A percentile compares a stretch with the other conserved stretches of the same genome.
Conservation (phyloP, 257 asterid genomes). For the Lantana camara region DNA sequence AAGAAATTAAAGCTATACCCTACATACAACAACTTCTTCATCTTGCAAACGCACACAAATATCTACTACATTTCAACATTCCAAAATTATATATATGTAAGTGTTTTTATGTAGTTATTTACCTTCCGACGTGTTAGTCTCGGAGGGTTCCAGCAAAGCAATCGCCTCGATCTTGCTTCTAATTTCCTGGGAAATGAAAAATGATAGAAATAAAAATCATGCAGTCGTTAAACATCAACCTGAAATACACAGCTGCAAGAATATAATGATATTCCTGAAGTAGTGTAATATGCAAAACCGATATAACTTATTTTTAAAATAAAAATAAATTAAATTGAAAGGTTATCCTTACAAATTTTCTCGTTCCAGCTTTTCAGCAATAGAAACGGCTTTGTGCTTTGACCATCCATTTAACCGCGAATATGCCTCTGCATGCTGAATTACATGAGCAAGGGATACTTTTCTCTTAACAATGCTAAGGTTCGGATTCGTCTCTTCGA, state of each 20-base stretch:
- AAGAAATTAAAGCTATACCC: neutral
- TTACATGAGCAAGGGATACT: conserved; percentile 90
- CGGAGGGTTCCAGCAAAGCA: conserved; percentile 84
- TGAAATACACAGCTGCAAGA: too few species aligned
- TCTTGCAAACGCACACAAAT: too few species aligned
- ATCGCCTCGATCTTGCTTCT: conserved; percentile 80
- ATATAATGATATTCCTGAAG: too few species aligned
- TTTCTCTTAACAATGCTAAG: conserved; percentile 81
- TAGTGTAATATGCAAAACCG: too few species aligned
- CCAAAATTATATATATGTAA: too few species aligned
- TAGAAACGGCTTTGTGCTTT: conserved; percentile 80
- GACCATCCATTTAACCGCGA: conserved; percentile 80
- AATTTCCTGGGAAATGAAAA: conserved; percentile 59
- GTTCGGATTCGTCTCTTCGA: conserved; percentile 59
- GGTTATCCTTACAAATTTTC: conserved; percentile 75
- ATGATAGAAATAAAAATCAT: too few species aligned
- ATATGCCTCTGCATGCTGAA: conserved; percentile 85
- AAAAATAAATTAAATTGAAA: neutral
- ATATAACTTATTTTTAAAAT: too few species aligned
- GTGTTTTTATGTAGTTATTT: too few species aligned
- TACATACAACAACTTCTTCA: too few species aligned
- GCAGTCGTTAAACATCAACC: too few species aligned
- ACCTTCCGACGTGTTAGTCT: conserved; percentile 69
- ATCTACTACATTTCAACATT: too few species aligned
- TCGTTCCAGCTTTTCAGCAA: conserved; percentile 95